Conservation (phyloP, 805 yeast genomes). For the Saturnispora halmiae region DNA sequence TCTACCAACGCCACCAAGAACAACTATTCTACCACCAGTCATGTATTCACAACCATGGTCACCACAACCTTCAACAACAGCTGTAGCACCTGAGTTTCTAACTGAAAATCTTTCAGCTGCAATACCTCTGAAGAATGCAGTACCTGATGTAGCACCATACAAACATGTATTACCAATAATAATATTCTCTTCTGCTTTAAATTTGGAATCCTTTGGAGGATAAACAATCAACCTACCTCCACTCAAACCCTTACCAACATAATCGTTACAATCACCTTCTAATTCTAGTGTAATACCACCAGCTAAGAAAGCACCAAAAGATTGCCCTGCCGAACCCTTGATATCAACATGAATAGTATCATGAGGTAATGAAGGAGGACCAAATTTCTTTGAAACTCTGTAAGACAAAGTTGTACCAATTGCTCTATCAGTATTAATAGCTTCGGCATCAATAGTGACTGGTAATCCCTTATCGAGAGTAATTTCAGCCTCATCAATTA, state of each 20-base stretch:
- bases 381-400: conserved; percentile 86
- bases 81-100: conserved; percentile 96
- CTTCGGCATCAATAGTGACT: conserved; percentile 85
- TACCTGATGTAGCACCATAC: conserved; percentile 95
- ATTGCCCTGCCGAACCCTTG: conserved; percentile 94
- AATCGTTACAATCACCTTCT: conserved; percentile 97
- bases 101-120: conserved; percentile 99
- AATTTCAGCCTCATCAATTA: conserved; percentile 90
- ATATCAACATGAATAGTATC: conserved; percentile 92
- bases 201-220: conserved; percentile 77
- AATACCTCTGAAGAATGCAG: conserved; percentile 89
- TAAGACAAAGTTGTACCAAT: conserved; percentile 92
- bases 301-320: conserved; percentile 96
- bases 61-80: conserved; percentile 95
- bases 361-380: conserved; percentile 88
- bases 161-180: conserved; percentile 95
- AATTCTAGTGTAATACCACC: conserved; percentile 91
- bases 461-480: conserved; percentile 97
- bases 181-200: conserved; percentile 93
- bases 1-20: conserved; percentile 84
- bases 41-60: conserved; percentile 98
- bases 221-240: conserved; percentile 91
- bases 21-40: conserved; percentile 98
- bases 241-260: conserved; percentile 93
- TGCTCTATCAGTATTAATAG: conserved; percentile 93